Evolutionary conservation across 2,329 filamentous ascomycete genomes (phyloP).

Genomic region (Monilinia fructigena): DNA sequence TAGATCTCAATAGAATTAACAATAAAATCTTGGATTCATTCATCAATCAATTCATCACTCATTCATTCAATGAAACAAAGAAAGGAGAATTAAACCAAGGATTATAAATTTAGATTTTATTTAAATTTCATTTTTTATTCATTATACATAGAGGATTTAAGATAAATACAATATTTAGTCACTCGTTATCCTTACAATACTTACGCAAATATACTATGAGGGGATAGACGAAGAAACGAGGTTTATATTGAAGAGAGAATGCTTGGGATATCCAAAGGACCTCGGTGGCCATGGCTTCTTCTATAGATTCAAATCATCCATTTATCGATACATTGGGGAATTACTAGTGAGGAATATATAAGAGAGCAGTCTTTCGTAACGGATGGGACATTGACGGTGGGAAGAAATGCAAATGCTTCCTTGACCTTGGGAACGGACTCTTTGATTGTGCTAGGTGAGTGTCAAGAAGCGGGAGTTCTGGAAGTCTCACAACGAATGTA

Average conservation of each 20-base stretch:
- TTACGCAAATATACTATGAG: background rate
- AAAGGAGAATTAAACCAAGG: background rate
- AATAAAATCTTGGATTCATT: background rate
- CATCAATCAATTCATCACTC: no score
- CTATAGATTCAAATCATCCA: conserved; percentile 35
- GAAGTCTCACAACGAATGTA: background rate
- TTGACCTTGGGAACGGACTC: conserved; percentile 61
- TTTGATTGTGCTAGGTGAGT: conserved; percentile 56
- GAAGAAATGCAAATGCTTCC: conserved; percentile 57
- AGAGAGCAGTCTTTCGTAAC: conserved; percentile 40
- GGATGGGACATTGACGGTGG: conserved; percentile 52
- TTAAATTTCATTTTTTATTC: background rate
- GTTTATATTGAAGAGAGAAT: conserved; percentile 10
- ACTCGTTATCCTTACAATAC: background rate
- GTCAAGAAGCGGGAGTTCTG: background rate
- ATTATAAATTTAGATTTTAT: background rate
- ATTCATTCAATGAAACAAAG: conserved; percentile 3
- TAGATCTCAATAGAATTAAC: background rate
- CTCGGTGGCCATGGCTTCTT: conserved; percentile 15
- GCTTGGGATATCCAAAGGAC: conserved; percentile 7
- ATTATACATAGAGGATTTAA: background rate
- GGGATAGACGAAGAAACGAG: background rate
- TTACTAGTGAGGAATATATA: conserved; percentile 39
- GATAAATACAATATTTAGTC: background rate
- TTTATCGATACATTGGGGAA: conserved; percentile 40